Base-by-base conservation (phyloP, 2,329 filamentous ascomycete species). In the Pyrenophora teres region DNA sequence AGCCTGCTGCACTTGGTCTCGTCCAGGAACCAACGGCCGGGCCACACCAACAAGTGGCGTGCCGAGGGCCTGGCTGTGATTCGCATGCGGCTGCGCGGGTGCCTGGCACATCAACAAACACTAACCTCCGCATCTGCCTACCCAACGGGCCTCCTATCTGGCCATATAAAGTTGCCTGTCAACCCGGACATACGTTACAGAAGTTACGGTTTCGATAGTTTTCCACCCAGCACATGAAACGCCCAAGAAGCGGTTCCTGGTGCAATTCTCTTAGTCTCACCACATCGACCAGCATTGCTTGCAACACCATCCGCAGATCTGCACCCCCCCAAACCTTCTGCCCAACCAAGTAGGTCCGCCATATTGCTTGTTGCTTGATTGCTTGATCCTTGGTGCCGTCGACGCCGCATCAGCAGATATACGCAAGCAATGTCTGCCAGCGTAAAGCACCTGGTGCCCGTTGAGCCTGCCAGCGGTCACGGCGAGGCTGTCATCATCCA, bases 401-500 rank as follows among this genome's bases (percentile, higher is more conserved):
- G 3, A 27, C 25, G 25, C 25, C 6, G 6, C 9, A 27, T 27
- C 9, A 10, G 6, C 27, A 30, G 27, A 30, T 25, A 15, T 30
- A 30, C 27, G 10, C 27, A 30, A 15, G 41, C 45, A 33, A 62
- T 62, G 59, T 23, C 50, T 35, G 35, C 45, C 46, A 47, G 59
- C 68, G 10, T 12, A 4, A 30, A 9, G 9, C 70, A 66, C 45
- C 77, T 90, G 52, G 74, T 89, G 46, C 82, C 83, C 55, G 76
- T 90, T 57, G 76, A 80, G 52, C 80, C 85, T 60, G 81, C 80
- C 36, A 81, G 82, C 50, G 67, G 64, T 18, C 75, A 80, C 39
- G 75, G 77, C 40, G 73, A 77, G 13, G 85, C 81, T 57, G 79
- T 90, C 25, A 78, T 92, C 18, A 67, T 89, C 15, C 80, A 88